Evolutionary conservation across 2,329 filamentous ascomycete genomes (phyloP).

Genomic region (Thielaviopsis punctulata): DNA sequence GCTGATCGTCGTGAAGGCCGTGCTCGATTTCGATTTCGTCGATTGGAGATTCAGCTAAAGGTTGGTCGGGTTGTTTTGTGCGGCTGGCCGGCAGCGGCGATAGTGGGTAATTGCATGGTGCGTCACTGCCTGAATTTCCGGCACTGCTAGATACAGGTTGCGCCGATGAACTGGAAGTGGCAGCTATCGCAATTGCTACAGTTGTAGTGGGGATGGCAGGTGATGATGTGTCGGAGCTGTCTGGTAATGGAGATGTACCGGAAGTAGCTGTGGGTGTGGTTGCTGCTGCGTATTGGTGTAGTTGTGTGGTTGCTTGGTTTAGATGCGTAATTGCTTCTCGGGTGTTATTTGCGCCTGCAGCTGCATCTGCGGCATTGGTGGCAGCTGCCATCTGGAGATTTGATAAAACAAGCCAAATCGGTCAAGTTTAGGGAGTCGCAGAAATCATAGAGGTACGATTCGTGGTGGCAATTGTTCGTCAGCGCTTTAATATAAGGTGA

Average conservation of each 20-base stretch:
- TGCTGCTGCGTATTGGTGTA: not conserved
- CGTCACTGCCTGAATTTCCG: not conserved
- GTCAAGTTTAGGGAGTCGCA: not conserved
- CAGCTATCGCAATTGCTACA: not conserved
- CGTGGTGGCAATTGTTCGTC: no score
- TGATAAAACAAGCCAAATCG: not conserved
- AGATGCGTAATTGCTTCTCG: not conserved
- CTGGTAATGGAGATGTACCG: not conserved
- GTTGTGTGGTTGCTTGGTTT: not conserved
- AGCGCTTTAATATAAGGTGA: no score
- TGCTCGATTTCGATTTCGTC: not conserved
- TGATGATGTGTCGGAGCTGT: not conserved
- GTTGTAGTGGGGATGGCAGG: not conserved
- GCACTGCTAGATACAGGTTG: not conserved
- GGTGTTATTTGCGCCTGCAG: not conserved
- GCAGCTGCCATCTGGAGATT: not conserved
- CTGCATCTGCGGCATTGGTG: not conserved
- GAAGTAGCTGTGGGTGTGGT: not conserved
- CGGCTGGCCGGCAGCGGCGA: not conserved
- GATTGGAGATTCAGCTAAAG: not conserved
- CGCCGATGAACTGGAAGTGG: not conserved
- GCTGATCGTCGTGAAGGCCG: not conserved
- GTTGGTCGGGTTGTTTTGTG: not conserved
- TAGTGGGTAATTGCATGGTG: not conserved
- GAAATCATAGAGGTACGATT: not conserved